Evolutionary conservation across 148 eudicot genomes (phyloP).

Genomic region (Euryodendron excelsum): DNA sequence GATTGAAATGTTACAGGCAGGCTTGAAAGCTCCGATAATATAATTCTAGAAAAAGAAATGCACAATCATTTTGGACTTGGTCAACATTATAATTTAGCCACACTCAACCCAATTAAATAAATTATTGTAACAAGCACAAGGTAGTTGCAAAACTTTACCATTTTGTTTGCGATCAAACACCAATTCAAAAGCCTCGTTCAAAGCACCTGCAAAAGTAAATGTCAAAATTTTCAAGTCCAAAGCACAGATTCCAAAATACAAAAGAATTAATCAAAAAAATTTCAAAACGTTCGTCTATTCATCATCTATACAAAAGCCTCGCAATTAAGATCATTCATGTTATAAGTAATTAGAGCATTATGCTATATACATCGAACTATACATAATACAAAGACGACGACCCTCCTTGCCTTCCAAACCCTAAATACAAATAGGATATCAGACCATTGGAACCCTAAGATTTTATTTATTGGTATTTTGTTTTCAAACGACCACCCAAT

Average conservation of each 20-base stretch:
- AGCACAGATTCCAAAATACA: background rate
- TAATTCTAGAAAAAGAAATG: conserved; percentile 57
- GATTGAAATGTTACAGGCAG: conserved; percentile 75
- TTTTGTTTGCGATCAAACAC: conserved; percentile 14
- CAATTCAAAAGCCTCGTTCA: conserved; percentile 12
- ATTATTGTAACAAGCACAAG: background rate
- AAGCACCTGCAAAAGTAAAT: conserved; percentile 11
- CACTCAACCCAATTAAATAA: background rate
- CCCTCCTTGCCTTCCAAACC: background rate
- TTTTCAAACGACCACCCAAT: background rate
- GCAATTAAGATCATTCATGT: background rate
- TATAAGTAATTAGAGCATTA: too few relatives aligned
- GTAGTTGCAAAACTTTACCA: conserved; percentile 29
- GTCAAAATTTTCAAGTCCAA: background rate
- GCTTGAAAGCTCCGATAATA: conserved; percentile 92
- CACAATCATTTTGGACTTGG: background rate
- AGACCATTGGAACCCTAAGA: background rate
- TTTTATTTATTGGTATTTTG: background rate
- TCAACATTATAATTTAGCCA: background rate
- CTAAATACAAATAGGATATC: background rate
- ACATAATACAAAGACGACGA: background rate
- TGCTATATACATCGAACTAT: too few relatives aligned
- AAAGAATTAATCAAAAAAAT: background rate
- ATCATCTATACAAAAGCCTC: conserved; percentile 4
- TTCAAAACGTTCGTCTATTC: background rate